Conservation (phyloP, 2,329 filamentous ascomycete species). For the Akanthomyces uredinophilus region DNA sequence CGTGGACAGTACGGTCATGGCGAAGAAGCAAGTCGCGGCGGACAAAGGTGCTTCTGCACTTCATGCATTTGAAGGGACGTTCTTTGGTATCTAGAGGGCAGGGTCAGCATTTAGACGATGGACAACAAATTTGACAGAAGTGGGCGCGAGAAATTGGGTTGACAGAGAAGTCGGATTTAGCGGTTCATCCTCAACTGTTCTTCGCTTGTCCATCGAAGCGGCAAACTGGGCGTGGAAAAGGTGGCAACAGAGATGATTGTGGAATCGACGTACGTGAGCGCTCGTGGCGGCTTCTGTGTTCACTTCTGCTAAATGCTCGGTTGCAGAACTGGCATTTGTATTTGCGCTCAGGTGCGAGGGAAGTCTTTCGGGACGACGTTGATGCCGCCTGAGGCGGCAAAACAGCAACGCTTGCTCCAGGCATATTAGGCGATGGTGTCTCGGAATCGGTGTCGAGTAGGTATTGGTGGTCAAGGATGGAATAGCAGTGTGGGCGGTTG, state of each 20-base stretch:
- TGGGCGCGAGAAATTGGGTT: not conserved
- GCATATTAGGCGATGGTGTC: slow-evolving; percentile 46
- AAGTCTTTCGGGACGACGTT: slow-evolving; percentile 69
- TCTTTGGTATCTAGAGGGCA: slow-evolving; percentile 81
- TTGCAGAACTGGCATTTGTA: slow-evolving; percentile 99
- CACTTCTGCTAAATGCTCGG: slow-evolving; percentile 92
- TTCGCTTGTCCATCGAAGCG: not conserved
- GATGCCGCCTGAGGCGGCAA: slow-evolving; percentile 60
- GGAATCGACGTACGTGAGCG: slow-evolving; percentile 77
- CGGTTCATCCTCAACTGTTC: not conserved
- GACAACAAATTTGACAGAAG: too few species aligned
- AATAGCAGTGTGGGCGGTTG: slow-evolving; percentile 10
- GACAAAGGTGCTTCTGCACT: slow-evolving; percentile 97
- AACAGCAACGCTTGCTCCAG: slow-evolving; percentile 63
- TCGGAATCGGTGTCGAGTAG: not conserved
- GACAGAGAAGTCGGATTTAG: not conserved
- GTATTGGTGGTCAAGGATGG: not conserved
- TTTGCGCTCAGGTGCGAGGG: slow-evolving; percentile 84
- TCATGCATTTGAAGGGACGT: slow-evolving; percentile 96
- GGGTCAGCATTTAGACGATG: not conserved
- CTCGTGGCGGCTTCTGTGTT: slow-evolving; percentile 95
- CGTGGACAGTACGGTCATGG: slow-evolving; percentile 97
- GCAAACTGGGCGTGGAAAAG: not conserved
- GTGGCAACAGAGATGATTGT: not conserved
- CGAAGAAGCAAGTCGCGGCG: slow-evolving; percentile 92